Evolutionary conservation across 495 filamentous ascomycete genomes (phyloP), one percentile per base, ranked within the genome.

Genomic region (Talaromyces proteolyticus): DNA sequence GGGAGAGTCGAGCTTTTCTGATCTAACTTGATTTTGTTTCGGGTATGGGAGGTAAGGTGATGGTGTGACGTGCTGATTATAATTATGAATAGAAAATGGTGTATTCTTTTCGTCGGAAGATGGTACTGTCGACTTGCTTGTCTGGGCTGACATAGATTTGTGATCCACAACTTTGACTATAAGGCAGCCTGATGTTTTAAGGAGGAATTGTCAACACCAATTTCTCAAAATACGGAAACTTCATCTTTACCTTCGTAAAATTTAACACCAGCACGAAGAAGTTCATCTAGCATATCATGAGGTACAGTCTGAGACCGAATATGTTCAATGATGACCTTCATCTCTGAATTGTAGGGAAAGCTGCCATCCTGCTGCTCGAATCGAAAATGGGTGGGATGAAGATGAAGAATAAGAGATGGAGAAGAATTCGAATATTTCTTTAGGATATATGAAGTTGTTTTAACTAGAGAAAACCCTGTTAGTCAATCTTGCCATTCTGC

Each of bases 361-460:
- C 85, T 88, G 53, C 91, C 90, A 65, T 96, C 89, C 68, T 96
- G 91, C 52, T 90, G 82, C 55, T 97, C 93, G 65, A 99, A 95
- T 43, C 89, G 86, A 62, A 95, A 96, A 67, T 95, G 81, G 4
- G 76, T 86, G 3, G 82, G 78, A 60, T 96, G 83, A 1, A 99
- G 70, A 66, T 97, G 91, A 29, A 99, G 67, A 38, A 91, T 81
- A 7, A 97, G 71, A 10, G 90, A 96, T 0, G 94, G 92, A 11
- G 79, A 79, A 8, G 71, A 72, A 56, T 85, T 91, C 4, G 75
- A 68, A 64, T 83, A 94, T 70, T 92, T 96, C 57, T 78, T 81
- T 2, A 98, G 78, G 42, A 98, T 89, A 58, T 95, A 86, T 4
- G 74, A 62, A 19, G 82, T 79, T 22, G 81, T 86, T 62, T 84